Conservation (phyloP, 352 stramenopile genomes). For the Halophytophthora batemanensis region DNA sequence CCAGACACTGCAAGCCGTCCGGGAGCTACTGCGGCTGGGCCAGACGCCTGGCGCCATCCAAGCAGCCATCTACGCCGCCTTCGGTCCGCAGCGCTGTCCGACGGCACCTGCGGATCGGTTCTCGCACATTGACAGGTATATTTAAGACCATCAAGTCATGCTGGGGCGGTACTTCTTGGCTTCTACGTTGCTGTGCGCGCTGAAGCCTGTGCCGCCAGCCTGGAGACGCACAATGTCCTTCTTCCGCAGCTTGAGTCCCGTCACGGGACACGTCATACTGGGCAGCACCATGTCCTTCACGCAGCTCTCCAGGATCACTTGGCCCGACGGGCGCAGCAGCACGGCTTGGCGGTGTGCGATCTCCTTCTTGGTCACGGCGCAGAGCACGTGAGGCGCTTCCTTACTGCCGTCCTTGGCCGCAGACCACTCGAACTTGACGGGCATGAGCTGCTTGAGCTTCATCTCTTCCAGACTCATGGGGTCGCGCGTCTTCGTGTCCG, state of each 20-base stretch:
- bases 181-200: conserved; percentile 82
- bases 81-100: conserved; percentile 46
- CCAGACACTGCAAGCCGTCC: conserved; percentile 46
- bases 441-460: conserved; percentile 88
- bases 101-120: conserved; percentile 30
- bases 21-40: conserved; percentile 37
- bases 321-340: conserved; percentile 71
- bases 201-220: conserved; percentile 73
- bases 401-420: conserved; percentile 11
- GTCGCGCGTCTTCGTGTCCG: conserved; percentile 72
- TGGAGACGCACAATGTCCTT: conserved; percentile 85
- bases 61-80: conserved; percentile 29
- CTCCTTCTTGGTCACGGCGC: conserved; percentile 79
- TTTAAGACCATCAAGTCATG: conserved; percentile 86
- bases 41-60: conserved; percentile 30
- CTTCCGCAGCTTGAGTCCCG: conserved; percentile 81
- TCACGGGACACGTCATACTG: conserved; percentile 83
- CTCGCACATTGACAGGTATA: conserved; percentile 50
- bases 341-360: conserved; percentile 78
- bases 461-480: conserved; percentile 82
- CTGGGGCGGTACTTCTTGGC: conserved; percentile 84
- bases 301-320: conserved; percentile 78
- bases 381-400: conserved; percentile 47
- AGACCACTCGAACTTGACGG: conserved; percentile 80
- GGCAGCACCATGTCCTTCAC: conserved; percentile 83